These are phyloP conservation scores for Alternaria arbusti DNA, from an alignment of 2,329 filamentous ascomycete species.

Conservation along the genomic window DNA sequence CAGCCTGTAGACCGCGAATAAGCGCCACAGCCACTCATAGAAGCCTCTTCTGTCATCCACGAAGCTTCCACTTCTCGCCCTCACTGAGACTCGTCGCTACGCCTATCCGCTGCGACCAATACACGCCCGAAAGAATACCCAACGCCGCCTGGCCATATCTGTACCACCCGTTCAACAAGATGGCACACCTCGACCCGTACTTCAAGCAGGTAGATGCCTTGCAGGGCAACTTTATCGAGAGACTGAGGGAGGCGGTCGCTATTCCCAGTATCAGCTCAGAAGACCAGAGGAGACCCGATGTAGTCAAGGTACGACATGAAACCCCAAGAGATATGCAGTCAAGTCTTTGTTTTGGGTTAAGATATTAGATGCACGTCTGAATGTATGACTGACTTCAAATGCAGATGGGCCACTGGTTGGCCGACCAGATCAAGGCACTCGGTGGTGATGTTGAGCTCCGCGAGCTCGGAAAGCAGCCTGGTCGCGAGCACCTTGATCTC, in stretches of 20 bases:
- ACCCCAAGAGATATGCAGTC: neutral
- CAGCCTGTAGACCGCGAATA: conserved; percentile 38
- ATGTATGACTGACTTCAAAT: neutral
- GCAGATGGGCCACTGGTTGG: conserved; percentile 90
- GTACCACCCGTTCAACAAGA: conserved; percentile 58
- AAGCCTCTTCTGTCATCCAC: conserved; percentile 8
- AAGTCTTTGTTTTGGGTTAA: neutral
- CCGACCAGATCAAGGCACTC: conserved; percentile 78
- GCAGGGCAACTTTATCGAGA: conserved; percentile 83
- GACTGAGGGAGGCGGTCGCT: conserved; percentile 88
- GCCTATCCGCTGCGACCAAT: conserved; percentile 17
- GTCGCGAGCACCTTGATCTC: conserved; percentile 86
- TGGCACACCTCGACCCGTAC: conserved; percentile 92
- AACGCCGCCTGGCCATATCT: conserved; percentile 55
- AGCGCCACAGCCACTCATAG: conserved; percentile 23
- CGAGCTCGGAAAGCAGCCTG: conserved; percentile 87
- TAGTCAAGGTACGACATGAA: conserved; percentile 68
- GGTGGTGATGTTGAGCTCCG: conserved; percentile 89
- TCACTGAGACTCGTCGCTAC: conserved; percentile 12
- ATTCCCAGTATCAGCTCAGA: conserved; percentile 97
- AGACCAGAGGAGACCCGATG: conserved; percentile 85
- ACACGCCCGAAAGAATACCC: conserved; percentile 26
- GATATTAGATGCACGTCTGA: neutral
- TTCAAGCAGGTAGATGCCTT: conserved; percentile 90
- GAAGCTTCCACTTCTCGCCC: conserved; percentile 17